Evolutionary conservation across 2,329 filamentous ascomycete genomes (phyloP), one percentile per base, ranked within the genome.

Genomic region (Pleomassaria siparia): DNA sequence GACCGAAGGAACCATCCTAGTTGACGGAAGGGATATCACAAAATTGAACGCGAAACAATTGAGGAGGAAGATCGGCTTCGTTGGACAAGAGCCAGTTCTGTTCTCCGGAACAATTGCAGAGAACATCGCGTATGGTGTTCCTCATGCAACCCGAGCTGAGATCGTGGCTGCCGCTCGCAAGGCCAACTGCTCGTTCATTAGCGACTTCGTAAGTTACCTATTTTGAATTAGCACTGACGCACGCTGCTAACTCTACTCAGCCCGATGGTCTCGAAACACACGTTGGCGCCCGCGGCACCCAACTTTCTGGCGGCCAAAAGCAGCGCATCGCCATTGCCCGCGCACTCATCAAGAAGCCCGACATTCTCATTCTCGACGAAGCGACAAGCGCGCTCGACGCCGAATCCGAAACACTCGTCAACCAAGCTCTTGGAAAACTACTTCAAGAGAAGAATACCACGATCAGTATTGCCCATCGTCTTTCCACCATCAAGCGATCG

Each of bases 301-400:
- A 97, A 71, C 80, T 99, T 0, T 96, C 91, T 8, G 94, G 94
- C 43, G 94, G 94, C 0, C 94, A 99, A 72, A 97, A 97, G 74
- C 94, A 99, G 72, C 87, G 94, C 54, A 97, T 99, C 62, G 94
- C 94, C 29, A 99, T 99, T 69, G 94, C 94, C 4, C 84, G 95
- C 45, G 94, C 94, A 11, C 80, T 99, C 22, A 85, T 99, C 59
- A 97, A 97, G 72, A 84, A 96, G 54, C 95, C 95, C 0, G 94
- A 99, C 73, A 97, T 99, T 54, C 77, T 99, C 22, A 95, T 99
- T 51, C 82, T 99, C 1, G 94, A 99, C 65, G 94, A 99, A 77
- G 75, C 95, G 15, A 99, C 95, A 0, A 96, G 90, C 53, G 94
- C 94, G 0, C 80, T 99, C 7, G 94, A 99, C 67, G 94, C 94